Percentiles rank a stretch among this genome's conserved stretches.
Evolutionary conservation across 2,329 filamentous ascomycete genomes (phyloP).

Genomic region (Thermomyces lanuginosus): DNA sequence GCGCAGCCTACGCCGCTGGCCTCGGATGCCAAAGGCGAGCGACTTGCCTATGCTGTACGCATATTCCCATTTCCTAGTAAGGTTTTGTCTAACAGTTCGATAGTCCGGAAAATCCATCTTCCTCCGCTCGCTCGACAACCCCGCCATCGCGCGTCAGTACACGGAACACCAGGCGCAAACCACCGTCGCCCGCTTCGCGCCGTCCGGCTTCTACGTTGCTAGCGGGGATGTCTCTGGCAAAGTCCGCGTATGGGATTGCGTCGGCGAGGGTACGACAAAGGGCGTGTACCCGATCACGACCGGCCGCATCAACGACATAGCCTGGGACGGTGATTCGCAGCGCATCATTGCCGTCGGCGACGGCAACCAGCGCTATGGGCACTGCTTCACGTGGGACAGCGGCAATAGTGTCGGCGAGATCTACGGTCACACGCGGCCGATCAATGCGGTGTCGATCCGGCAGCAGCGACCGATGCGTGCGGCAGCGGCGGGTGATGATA

Average conservation of each 20-base stretch:
- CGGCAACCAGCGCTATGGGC: conserved; percentile 81
- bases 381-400: conserved; percentile 87
- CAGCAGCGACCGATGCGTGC: conserved; percentile 82
- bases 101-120: conserved; percentile 95
- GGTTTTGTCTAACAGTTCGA: conserved; percentile 4
- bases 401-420: conserved; percentile 95
- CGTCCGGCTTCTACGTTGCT: conserved; percentile 86
- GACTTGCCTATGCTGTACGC: conserved; percentile 86
- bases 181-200: conserved; percentile 84
- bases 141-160: conserved; percentile 72
- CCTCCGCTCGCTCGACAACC: conserved; percentile 83
- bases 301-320: conserved; percentile 87
- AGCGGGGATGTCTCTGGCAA: conserved; percentile 73
- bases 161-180: conserved; percentile 77
- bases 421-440: conserved; percentile 71
- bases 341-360: conserved; percentile 92
- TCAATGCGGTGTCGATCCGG: conserved; percentile 82
- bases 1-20: conserved; percentile 83
- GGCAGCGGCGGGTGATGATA: conserved; percentile 81
- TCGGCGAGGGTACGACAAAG: conserved; percentile 74
- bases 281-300: conserved; percentile 91
- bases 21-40: conserved; percentile 72
- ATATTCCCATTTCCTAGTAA: no score
- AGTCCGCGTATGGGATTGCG: conserved; percentile 81
- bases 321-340: conserved; percentile 94